phyloP scores from a whole-genome alignment of 2,329 filamentous ascomycete genomes.

The Microcera coccophila region DNA sequence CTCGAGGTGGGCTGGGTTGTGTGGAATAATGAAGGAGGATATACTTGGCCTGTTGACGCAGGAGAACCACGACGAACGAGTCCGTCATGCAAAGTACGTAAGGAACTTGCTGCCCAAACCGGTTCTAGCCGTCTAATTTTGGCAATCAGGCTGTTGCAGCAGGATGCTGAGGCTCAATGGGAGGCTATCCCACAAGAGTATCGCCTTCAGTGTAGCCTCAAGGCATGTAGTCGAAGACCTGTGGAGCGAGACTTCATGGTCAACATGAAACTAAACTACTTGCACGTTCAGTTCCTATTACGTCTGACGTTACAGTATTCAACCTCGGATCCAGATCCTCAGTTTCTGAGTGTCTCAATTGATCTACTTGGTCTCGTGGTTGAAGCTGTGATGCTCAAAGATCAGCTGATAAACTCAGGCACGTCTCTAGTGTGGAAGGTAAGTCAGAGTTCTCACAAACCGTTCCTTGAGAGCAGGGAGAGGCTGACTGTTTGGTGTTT shows the following conservation, averaged over 20 bases:
- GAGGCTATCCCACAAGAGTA: constrained; percentile 9
- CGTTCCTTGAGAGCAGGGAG: neutral
- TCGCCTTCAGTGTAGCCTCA: constrained; percentile 5
- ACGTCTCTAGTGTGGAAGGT: constrained; percentile 16
- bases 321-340: constrained; percentile 7
- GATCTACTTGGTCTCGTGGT: constrained; percentile 14
- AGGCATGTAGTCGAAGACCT: constrained; percentile 3
- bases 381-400: constrained; percentile 13
- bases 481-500: neutral
- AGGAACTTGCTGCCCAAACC: neutral
- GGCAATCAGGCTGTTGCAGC: neutral
- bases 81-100: neutral
- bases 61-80: neutral
- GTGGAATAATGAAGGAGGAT: constrained; percentile 14
- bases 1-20: constrained; percentile 10
- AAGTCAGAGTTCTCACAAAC: neutral
- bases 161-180: constrained; percentile 10
- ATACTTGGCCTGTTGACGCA: constrained; percentile 8
- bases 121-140: neutral
- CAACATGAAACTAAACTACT: constrained; percentile 11
- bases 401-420: constrained; percentile 12
- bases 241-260: constrained; percentile 13
- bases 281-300: constrained; percentile 12
- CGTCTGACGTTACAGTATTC: constrained; percentile 2
- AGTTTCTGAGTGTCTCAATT: constrained; percentile 5